phyloP scores from a whole-genome alignment of 345 rosid genomes.

The Erodium maritimum region DNA sequence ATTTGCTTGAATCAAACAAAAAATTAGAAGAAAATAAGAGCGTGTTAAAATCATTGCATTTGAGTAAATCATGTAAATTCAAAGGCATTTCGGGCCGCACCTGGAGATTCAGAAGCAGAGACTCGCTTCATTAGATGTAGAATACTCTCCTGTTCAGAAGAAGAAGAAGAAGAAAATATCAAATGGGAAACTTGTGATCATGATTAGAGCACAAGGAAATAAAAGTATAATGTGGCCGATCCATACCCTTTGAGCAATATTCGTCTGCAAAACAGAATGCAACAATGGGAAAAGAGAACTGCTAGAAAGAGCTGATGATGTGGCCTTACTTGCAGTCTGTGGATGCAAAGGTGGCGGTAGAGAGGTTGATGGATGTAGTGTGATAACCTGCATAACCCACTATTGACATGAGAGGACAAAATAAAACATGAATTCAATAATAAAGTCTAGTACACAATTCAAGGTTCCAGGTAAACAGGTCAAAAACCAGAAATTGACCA shows the following conservation, averaged over 20 bases:
- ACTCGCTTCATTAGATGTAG: conserved; percentile 59
- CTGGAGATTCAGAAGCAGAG: conserved; percentile 40
- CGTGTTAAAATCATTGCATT: conserved; percentile 8
- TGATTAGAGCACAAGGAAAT: background rate
- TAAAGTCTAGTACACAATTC: too few relatives aligned
- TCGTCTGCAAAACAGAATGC: conserved; percentile 54
- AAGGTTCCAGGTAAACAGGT: too few relatives aligned
- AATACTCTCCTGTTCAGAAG: conserved; percentile 78
- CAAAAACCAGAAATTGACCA: too few relatives aligned
- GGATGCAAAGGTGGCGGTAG: conserved; percentile 16
- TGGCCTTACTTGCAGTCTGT: conserved; percentile 19
- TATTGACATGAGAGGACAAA: background rate
- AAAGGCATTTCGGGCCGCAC: conserved; percentile 21
- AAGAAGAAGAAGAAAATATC: conserved; percentile 9
- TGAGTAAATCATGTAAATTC: background rate
- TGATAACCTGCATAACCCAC: conserved; percentile 47
- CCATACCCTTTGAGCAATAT: conserved; percentile 70
- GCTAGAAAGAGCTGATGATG: conserved; percentile 30
- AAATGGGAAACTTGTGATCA: conserved; percentile 3
- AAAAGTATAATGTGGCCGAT: conserved; percentile 8
- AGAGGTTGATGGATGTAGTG: conserved; percentile 32
- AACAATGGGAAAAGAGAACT: conserved; percentile 38
- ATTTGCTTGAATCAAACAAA: conserved; percentile 26
- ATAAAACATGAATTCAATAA: too few relatives aligned
- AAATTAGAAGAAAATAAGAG: background rate